Evolutionary conservation across 768 basidiomycete species (phyloP), one percentile per base, ranked within the genome.

Genomic region (Suillus paluster): DNA sequence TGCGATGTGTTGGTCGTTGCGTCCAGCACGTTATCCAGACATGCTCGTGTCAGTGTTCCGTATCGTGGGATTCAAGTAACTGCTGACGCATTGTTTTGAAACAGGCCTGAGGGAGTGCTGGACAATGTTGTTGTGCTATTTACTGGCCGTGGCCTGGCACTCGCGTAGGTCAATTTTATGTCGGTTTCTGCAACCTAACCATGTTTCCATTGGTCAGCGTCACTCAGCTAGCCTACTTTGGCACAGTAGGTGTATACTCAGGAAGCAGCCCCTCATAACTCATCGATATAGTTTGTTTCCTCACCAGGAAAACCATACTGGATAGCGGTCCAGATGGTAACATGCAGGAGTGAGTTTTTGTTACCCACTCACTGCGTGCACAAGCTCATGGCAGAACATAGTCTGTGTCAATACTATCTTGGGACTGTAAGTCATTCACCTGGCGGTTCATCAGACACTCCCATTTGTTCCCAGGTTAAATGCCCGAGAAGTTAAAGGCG

Each of bases 401-500:
- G 73, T 76, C 27, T 70, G 71, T 21, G 64, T 73, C 36, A 74
- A 74, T n/a, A 66, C 64, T 14, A 27, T 74, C 5, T 59, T 74
- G 5, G 73, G 55, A 59, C 60, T 70, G 73, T 74, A 48, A 23
- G 74, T 65, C 21, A 17, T 36, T 39, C 17, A 27, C 41, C 27
- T 21, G 3, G 27, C 12, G 1, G 2, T 25, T 42, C 11, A 14
- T 4, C 1, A 1, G 30, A 5, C 7, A 25, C 23, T 45, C 6
- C 11, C 12, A 9, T 19, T 39, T 39, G 46, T 39, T 19, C 8
- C n/a, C 25, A 74, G 74, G 9, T 71, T 74, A n/a, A 74, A 71
- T 23, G 58, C 55, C 30, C 74, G 73, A 11, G 53, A 66, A 10
- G 53, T 64, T 3, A 59, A 23, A 19, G 50, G 38, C 0, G 74